A percentile compares a stretch with the other conserved stretches of the same genome.
Conservation (phyloP, 371 early-diverging fungal genomes). For the Syncephalis plumigaleata region DNA sequence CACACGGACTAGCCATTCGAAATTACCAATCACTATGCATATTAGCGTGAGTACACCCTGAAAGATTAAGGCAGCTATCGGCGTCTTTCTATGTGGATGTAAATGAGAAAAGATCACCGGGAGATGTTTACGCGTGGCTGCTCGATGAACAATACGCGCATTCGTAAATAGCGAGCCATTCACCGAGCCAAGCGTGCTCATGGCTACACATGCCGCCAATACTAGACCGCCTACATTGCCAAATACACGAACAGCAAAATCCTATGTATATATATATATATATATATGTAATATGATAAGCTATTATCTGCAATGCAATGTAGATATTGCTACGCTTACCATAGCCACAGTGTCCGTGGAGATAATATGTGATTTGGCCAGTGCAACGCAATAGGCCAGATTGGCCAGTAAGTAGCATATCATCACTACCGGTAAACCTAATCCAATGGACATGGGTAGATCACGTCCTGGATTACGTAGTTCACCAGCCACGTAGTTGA, state of each 20-base stretch:
- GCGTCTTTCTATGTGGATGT: constrained; percentile 36
- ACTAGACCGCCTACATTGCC: constrained; percentile 49
- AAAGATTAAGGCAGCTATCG: constrained; percentile 40
- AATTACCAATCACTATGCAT: constrained; percentile 46
- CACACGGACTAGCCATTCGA: constrained; percentile 49
- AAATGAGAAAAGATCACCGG: constrained; percentile 50
- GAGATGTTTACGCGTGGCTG: constrained; percentile 48
- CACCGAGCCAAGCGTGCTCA: constrained; percentile 60
- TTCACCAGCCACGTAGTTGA: constrained; percentile 80
- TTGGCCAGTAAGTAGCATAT: constrained; percentile 67
- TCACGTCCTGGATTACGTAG: constrained; percentile 69
- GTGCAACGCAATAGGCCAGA: constrained; percentile 67
- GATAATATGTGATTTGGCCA: constrained; percentile 45
- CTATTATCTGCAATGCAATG: no score
- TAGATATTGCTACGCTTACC: no score
- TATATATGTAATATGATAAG: no score
- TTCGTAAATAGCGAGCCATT: constrained; percentile 61
- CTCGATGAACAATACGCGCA: constrained; percentile 49
- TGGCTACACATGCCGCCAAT: constrained; percentile 54
- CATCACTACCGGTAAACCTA: constrained; percentile 58
- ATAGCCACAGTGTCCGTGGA: constrained; percentile 48
- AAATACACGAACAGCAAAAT: constrained; percentile 56
- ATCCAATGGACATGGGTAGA: constrained; percentile 49
- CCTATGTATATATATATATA: constrained; percentile 15
- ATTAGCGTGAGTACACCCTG: constrained; percentile 40